Evolutionary conservation across 768 basidiomycete species (phyloP).

Genomic region (Leccinellum albellum): DNA sequence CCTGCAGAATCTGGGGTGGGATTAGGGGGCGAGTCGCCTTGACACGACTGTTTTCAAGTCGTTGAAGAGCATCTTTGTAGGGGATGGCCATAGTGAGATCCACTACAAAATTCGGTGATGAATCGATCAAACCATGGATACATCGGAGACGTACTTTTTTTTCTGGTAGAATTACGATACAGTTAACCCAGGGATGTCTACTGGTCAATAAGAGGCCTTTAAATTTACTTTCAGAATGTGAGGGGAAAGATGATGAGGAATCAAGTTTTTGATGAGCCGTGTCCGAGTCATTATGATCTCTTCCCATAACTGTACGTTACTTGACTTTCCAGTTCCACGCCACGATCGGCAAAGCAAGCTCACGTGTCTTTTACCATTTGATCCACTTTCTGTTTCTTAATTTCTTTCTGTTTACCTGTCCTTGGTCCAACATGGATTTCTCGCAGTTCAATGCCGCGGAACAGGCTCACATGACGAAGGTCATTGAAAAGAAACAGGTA

Average conservation of each 20-base stretch:
- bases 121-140: not conserved
- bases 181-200: not conserved
- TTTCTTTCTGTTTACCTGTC: not conserved
- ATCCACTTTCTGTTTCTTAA: not conserved
- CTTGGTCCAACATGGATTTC: constrained; percentile 69
- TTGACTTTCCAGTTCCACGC: constrained; percentile 1
- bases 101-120: constrained; percentile 15
- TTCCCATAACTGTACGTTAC: not conserved
- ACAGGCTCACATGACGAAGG: constrained; percentile 91
- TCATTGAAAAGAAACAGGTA: constrained; percentile 97
- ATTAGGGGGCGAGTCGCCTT: constrained; percentile 85
- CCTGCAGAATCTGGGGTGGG: constrained; percentile 90
- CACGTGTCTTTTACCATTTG: constrained; percentile 5
- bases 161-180: constrained; percentile 10
- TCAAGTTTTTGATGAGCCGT: not conserved
- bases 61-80: constrained; percentile 73
- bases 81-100: constrained; percentile 64
- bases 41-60: constrained; percentile 85
- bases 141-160: constrained; percentile 18
- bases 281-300: not conserved
- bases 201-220: constrained; percentile 12
- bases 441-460: constrained; percentile 85
- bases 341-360: constrained; percentile 6
- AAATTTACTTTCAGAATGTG: not conserved
- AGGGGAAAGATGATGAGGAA: not conserved